phyloP scores from a whole-genome alignment of 768 basidiomycete genomes.

The Leucosporidium creatinivorum region DNA sequence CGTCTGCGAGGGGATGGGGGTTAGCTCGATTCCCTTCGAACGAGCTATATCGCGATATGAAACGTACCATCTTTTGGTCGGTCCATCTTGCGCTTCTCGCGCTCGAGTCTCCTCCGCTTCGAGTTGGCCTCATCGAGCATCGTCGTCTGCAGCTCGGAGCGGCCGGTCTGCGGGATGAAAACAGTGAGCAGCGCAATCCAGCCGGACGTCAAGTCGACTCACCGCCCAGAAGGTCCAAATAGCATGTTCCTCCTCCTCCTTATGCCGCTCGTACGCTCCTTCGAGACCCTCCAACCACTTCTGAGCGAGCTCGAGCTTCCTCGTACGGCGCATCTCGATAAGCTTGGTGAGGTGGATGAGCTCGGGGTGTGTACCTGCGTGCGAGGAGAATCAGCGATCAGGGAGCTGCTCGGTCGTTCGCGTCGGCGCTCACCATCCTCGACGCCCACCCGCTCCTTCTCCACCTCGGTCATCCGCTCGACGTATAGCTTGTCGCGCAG shows the following conservation, averaged over 20 bases:
- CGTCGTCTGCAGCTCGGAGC: conserved; percentile 71
- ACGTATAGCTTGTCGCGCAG: conserved; percentile 80
- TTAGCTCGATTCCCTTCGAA: no score
- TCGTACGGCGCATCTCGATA: conserved; percentile 67
- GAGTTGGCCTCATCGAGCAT: conserved; percentile 85
- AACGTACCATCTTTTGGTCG: conserved; percentile 39
- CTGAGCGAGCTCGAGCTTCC: conserved; percentile 71
- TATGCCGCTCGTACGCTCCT: conserved; percentile 55
- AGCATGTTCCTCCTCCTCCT: conserved; percentile 62
- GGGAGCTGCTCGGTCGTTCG: background rate
- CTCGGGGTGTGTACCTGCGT: conserved; percentile 74
- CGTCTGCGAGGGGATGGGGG: conserved; percentile 8
- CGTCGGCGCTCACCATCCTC: conserved; percentile 54
- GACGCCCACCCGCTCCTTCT: conserved; percentile 78
- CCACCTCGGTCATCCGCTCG: conserved; percentile 85
- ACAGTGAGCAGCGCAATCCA: background rate
- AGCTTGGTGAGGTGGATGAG: conserved; percentile 71
- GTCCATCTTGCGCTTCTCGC: conserved; percentile 72
- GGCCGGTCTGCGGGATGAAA: conserved; percentile 50
- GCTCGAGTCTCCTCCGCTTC: conserved; percentile 73
- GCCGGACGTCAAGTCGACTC: conserved; percentile 35
- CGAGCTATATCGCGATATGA: background rate
- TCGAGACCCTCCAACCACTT: conserved; percentile 64
- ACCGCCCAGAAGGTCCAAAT: conserved; percentile 93
- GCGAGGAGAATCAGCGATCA: conserved; percentile 6